A percentile compares a stretch with the other conserved stretches of the same genome.
Conservation (phyloP, 805 yeast genomes). For the Schwanniomyces polymorphus region DNA sequence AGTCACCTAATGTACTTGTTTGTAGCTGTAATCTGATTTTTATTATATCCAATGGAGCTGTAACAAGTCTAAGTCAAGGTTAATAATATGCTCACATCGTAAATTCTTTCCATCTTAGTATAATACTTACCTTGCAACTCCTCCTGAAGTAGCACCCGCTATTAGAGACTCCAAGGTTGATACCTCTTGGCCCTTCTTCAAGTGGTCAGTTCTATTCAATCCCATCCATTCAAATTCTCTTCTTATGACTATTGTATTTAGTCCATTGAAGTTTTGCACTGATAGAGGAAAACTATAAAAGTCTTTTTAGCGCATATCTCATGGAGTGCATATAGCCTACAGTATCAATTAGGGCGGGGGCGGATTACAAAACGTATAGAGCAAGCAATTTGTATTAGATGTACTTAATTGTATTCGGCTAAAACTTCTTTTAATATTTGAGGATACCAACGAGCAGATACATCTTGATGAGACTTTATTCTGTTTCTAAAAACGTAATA, state of each 20-base stretch:
- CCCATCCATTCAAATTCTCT: conserved; percentile 8
- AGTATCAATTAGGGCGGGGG: not conserved
- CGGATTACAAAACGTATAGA: no score
- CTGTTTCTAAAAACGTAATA: conserved; percentile 47
- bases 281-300: not conserved
- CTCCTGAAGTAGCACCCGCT: conserved; percentile 76
- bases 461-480: conserved; percentile 45
- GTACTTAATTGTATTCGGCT: conserved; percentile 14
- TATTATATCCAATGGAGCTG: conserved; percentile 79
- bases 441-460: conserved; percentile 45
- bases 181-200: conserved; percentile 52
- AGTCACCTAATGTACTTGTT: conserved; percentile 16
- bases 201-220: conserved; percentile 36
- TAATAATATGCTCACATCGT: conserved; percentile 11
- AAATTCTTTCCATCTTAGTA: not conserved
- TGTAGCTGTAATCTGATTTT: conserved; percentile 75
- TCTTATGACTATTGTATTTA: not conserved
- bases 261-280: no score
- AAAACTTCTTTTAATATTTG: conserved; percentile 33
- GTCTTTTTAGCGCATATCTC: not conserved
- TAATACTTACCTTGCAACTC: conserved; percentile 40
- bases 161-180: conserved; percentile 52
- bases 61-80: conserved; percentile 44
- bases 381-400: no score
- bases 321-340: not conserved